A percentile compares a stretch with the other conserved stretches of the same genome.
Evolutionary conservation across 2,329 filamentous ascomycete genomes (phyloP).

Genomic region (Fusarium hainanense): DNA sequence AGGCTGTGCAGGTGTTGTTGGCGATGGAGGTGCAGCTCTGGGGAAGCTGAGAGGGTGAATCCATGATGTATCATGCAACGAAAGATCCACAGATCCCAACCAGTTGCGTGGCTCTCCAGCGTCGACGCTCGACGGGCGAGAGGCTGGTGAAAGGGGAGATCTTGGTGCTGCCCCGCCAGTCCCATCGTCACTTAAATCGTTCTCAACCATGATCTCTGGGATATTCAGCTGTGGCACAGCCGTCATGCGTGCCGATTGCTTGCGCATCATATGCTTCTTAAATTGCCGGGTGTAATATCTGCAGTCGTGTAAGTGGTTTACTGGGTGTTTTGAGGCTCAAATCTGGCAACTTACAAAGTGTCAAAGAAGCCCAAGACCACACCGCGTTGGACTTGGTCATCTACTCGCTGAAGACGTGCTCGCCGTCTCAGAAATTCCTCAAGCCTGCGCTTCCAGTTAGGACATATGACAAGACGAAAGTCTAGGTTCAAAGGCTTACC

Average conservation of each 20-base stretch:
- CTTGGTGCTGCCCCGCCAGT: conserved; percentile 31
- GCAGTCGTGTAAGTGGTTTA: conserved; percentile 15
- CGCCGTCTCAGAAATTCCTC: conserved; percentile 95
- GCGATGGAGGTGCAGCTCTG: conserved; percentile 57
- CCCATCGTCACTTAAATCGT: conserved; percentile 67
- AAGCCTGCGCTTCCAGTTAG: conserved; percentile 66
- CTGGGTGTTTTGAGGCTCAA: no score
- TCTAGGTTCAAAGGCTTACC: conserved; percentile 58
- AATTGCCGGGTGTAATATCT: conserved; percentile 87
- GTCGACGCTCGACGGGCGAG: conserved; percentile 43
- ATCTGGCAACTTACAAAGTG: conserved; percentile 70
- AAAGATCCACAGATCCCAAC: conserved; percentile 58
- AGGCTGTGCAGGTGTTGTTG: conserved; percentile 59
- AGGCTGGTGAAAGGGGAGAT: conserved; percentile 37
- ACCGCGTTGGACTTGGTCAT: conserved; percentile 91
- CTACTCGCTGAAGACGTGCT: conserved; percentile 89
- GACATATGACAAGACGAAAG: background rate
- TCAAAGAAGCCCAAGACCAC: conserved; percentile 96
- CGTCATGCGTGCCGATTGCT: conserved; percentile 80
- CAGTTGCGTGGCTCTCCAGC: conserved; percentile 55
- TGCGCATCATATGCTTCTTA: conserved; percentile 77
- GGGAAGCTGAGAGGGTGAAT: conserved; percentile 67
- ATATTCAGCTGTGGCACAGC: conserved; percentile 82
- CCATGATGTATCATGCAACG: conserved; percentile 47
- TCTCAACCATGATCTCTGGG: conserved; percentile 90